Conservation (phyloP, 306 rosid species). For the Benincasa hispida region DNA sequence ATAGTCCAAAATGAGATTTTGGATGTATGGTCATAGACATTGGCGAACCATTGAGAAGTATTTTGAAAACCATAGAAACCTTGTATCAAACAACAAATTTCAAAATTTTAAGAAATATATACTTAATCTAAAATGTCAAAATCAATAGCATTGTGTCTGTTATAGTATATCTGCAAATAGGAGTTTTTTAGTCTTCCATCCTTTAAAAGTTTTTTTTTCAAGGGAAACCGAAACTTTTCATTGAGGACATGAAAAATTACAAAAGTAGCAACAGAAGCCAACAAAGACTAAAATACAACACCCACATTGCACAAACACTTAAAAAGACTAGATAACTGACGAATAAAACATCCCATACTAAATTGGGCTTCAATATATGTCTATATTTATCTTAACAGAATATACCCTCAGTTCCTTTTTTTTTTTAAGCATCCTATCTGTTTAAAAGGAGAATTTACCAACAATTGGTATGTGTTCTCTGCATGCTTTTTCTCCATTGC, state of each 20-base stretch:
- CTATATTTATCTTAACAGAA: constrained; percentile 5
- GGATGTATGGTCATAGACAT: not conserved
- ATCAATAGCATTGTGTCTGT: not conserved
- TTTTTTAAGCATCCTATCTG: not conserved
- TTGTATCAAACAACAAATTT: not conserved
- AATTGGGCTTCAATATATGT: not conserved
- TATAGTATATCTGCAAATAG: not conserved
- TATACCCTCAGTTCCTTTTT: not conserved
- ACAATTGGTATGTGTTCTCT: constrained; percentile 39
- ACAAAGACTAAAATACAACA: not conserved
- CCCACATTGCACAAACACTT: not conserved
- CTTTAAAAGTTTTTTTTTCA: not conserved
- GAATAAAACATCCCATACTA: not conserved
- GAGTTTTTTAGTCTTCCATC: not conserved
- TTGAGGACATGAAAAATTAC: not conserved
- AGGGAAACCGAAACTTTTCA: not conserved
- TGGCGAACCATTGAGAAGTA: not conserved
- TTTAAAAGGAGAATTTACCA: constrained; percentile 37
- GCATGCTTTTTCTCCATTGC: constrained; percentile 59
- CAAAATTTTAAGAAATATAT: not conserved
- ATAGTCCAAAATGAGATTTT: not conserved
- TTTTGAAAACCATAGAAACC: not conserved
- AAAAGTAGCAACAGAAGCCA: not conserved
- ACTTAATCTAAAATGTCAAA: not conserved
- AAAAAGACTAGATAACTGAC: not conserved